Evolutionary conservation across 345 rosid species (phyloP).

Genomic region (Bruguiera gymnorhiza): DNA sequence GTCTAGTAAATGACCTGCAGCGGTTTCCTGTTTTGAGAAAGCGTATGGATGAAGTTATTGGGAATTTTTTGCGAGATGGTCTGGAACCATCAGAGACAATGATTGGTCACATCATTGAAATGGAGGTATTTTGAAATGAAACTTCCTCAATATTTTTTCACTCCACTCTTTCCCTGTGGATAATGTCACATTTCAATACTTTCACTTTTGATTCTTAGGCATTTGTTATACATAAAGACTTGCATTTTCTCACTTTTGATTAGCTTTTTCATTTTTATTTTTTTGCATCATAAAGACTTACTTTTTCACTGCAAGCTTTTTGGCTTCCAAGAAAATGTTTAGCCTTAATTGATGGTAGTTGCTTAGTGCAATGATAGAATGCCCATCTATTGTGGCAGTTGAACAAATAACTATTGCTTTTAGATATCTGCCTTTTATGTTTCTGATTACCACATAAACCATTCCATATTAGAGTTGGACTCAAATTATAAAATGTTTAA

Average conservation of each 20-base stretch:
- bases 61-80: slow-evolving; percentile 79
- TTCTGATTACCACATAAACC: no score
- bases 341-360: no score
- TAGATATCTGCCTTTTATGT: no score
- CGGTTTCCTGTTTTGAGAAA: slow-evolving; percentile 83
- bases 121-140: slow-evolving; percentile 60
- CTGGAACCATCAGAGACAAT: slow-evolving; percentile 90
- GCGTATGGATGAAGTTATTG: slow-evolving; percentile 93
- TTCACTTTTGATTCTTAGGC: background rate
- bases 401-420: no score
- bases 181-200: background rate
- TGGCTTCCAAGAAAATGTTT: no score
- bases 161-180: background rate
- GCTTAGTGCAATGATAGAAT: no score
- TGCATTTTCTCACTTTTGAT: background rate
- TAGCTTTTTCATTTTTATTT: background rate
- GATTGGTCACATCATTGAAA: slow-evolving; percentile 86
- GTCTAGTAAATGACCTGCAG: slow-evolving; percentile 67
- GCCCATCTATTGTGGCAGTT: no score
- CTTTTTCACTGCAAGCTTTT: no score
- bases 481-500: no score
- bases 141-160: background rate
- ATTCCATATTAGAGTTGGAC: no score
- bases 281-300: background rate
- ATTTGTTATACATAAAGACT: background rate